Base-by-base conservation (phyloP, 1,139 yeast species). In the Taphrina communis region DNA sequence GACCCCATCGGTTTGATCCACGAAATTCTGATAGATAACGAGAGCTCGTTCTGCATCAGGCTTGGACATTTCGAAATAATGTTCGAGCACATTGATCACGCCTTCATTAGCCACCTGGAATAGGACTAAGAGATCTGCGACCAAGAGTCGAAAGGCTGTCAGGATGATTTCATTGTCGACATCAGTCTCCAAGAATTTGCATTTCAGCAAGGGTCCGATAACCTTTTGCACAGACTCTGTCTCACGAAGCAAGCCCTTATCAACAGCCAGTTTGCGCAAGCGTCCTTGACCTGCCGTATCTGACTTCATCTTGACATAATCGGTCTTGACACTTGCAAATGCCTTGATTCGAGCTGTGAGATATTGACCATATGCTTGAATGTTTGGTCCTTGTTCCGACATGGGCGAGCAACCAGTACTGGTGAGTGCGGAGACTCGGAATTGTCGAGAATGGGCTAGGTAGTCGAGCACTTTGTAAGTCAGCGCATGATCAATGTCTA, bases 31-130 rank as follows among this genome's bases (percentile, higher is more conserved):
- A 80, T 94, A 94, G 62, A 94, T 87, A 41, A 85, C 87, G 72
- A 94, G 83, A 0, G 97, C 94, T 72, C 93, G 84, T 75, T 89
- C 90, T 3, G 98, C 98, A 77, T 94, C 97, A 50, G 82, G 81
- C 73, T 85, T 86, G 50, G 93, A 86, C 86, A 94, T 89, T 79
- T 94, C 99, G 79, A 94, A 94, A 78, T 90, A 94, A 76, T 94
- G 96, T 77, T 94, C 98, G 17, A 94, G 83, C 62, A 94, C 81
- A 75, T 92, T 93, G 73, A 94, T 93, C 50, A 94, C 97, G 39
- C 98, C 98, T 80, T 94, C 98, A 78, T 94, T 94, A 73, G 94
- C 81, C 69, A 89, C 88, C 78, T 94, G 97, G 79, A 91, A 95
- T 57, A 94, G 80, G 0, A 91, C 85, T 73, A 94, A 82, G 73